Percentiles rank a stretch among this genome's conserved stretches.
These are phyloP conservation scores for Rhodotorula taiwanensis DNA, from an alignment of 768 basidiomycete genomes.

Conservation along the genomic window DNA sequence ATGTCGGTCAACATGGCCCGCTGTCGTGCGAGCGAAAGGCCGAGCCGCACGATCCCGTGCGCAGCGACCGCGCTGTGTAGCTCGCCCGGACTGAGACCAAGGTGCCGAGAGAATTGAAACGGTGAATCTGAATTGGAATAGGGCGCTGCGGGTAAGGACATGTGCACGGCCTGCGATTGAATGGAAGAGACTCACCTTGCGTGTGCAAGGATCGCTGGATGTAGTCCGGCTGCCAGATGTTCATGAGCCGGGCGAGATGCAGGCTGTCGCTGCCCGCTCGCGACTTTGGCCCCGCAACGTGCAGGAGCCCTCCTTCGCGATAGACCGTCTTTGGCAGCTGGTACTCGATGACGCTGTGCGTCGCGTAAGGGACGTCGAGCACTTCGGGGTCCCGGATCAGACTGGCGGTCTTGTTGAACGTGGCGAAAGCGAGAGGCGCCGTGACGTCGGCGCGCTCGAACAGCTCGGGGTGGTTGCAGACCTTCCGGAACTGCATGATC, in stretches of 20 bases:
- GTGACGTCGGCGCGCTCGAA: constrained; percentile 95
- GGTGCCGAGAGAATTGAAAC: constrained; percentile 72
- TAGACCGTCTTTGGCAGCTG: constrained; percentile 54
- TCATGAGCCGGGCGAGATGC: constrained; percentile 62
- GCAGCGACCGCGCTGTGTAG: constrained; percentile 28
- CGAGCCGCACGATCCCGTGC: constrained; percentile 28
- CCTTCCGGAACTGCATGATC: constrained; percentile 99
- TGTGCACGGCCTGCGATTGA: too few relatives aligned
- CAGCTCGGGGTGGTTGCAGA: constrained; percentile 95
- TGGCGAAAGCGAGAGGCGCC: constrained; percentile 82
- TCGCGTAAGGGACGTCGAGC: constrained; percentile 73
- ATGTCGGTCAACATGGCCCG: not conserved
- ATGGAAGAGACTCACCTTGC: constrained; percentile 55
- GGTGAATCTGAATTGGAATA: too few relatives aligned
- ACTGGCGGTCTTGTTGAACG: constrained; percentile 71
- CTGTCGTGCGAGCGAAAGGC: constrained; percentile 16
- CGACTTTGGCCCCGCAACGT: constrained; percentile 58
- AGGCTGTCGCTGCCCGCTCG: constrained; percentile 53
- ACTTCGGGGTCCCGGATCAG: constrained; percentile 83
- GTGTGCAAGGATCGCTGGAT: constrained; percentile 63
- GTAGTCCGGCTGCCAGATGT: constrained; percentile 84
- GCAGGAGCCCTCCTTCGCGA: constrained; percentile 64
- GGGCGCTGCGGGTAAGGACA: too few relatives aligned
- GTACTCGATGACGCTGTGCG: constrained; percentile 77
- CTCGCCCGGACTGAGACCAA: constrained; percentile 60